Conservation (phyloP, 768 basidiomycete species). For the Hericium alpestre region DNA sequence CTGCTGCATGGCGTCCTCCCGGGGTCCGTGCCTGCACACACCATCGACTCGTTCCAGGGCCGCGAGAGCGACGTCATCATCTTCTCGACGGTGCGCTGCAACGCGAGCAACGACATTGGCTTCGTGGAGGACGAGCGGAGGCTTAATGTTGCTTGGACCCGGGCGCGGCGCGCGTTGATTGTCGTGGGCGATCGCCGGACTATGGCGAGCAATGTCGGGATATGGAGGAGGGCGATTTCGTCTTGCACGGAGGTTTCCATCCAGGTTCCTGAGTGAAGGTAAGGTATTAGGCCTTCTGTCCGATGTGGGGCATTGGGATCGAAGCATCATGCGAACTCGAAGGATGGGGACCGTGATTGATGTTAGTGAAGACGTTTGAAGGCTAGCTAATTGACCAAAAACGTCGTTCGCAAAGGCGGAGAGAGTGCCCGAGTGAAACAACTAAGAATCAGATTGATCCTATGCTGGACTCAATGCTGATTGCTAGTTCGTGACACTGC, state of each 20-base stretch:
- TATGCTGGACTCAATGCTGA: too few relatives aligned
- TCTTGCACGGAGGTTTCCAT: slow-evolving; percentile 21
- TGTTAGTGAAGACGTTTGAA: not conserved
- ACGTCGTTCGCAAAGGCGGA: too few relatives aligned
- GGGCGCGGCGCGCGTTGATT: slow-evolving; percentile 46
- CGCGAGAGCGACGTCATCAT: slow-evolving; percentile 59
- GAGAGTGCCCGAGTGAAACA: too few relatives aligned
- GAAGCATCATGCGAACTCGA: not conserved
- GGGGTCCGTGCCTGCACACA: slow-evolving; percentile 30
- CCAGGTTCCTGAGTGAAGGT: slow-evolving; percentile 7
- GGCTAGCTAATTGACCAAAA: too few relatives aligned
- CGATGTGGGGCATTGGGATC: not conserved
- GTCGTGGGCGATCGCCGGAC: slow-evolving; percentile 50
- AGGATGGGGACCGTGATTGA: not conserved
- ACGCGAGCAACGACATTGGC: slow-evolving; percentile 48
- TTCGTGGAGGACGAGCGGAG: slow-evolving; percentile 52
- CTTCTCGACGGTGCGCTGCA: slow-evolving; percentile 55
- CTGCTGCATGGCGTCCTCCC: slow-evolving; percentile 27
- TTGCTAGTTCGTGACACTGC: too few relatives aligned
- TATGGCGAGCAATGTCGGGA: slow-evolving; percentile 27
- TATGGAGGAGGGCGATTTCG: slow-evolving; percentile 44
- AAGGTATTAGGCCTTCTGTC: not conserved
- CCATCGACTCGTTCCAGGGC: slow-evolving; percentile 59
- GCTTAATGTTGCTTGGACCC: slow-evolving; percentile 64
- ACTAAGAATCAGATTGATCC: too few relatives aligned